Evolutionary conservation across 129 eudicot genomes (phyloP), one percentile per base, ranked within the genome.

Genomic region (Silybum marianum): DNA sequence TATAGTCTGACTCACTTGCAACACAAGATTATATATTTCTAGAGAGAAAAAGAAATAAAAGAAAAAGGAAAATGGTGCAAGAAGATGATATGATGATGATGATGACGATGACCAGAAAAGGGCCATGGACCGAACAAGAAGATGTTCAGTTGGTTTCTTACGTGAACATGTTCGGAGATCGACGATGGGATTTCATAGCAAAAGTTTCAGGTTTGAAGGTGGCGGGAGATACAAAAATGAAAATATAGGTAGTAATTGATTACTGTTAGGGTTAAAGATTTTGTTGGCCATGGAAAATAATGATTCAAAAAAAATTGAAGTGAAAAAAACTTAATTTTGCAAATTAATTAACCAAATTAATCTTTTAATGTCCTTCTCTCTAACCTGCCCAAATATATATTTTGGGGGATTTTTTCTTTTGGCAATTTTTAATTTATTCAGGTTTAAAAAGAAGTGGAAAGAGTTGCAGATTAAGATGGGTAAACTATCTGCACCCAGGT

Each of bases 171-270:
- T 91, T 93, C 24, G 98, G 98, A 7, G 96, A 93, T 77, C 96
- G 98, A 14, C 84, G 98, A 73, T 93, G 98, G 98, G 98, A 93
- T 90, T 93, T 93, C 94, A 87, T 93, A 81, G 93, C 98, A 25
- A 91, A 93, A 89, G 98, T 93, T 81, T 93, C 98, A 93, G 98
- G 98, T 93, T 93, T 93, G 98, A 90, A 91, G 98, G 98, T 93
- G 98, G 98, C 92, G 98, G 98, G 98, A 89, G 98, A 91, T 82
- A 84, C 79, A 83, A 75, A 80, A 71, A 71, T 80, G 79, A 87
- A 65, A 83, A 75, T 1, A 71, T 85, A 84, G 92, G 90, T 83
- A 83, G 86, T 83, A 83, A 77, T 71, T 75, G 23, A 71, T 77
- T 60, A 36, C 46, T 36, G 34, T 76, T 82, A 82, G 72, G 86